Percentiles rank a stretch among this genome's conserved stretches.
Evolutionary conservation across 1,284 basidiomycete species (phyloP).

Genomic region (Taiwanofungus camphoratus): DNA sequence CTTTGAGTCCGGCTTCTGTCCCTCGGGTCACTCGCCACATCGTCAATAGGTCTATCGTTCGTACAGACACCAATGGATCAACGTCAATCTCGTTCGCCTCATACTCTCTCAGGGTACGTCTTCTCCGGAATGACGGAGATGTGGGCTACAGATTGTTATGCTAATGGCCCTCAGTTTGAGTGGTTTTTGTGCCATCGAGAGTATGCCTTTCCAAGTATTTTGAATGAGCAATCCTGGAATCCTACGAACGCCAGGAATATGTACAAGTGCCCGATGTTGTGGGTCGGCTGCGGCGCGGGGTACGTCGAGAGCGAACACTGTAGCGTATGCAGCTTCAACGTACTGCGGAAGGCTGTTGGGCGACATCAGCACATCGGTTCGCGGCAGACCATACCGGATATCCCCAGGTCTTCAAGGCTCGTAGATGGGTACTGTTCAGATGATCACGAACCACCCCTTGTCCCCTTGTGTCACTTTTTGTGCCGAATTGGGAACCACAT

Average conservation of each 20-base stretch:
- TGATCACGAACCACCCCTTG: too few species aligned
- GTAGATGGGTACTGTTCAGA: too few species aligned
- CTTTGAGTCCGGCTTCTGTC: slow-evolving; percentile 28
- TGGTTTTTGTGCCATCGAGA: slow-evolving; percentile 30
- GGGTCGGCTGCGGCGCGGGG: slow-evolving; percentile 19
- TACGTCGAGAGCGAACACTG: slow-evolving; percentile 30
- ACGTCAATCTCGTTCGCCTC: slow-evolving; percentile 28
- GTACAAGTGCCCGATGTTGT: slow-evolving; percentile 18
- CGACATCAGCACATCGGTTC: too few species aligned
- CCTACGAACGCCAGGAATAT: slow-evolving; percentile 22
- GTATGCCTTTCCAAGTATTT: slow-evolving; percentile 11
- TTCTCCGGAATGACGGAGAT: not conserved
- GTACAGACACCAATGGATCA: slow-evolving; percentile 23
- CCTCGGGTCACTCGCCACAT: slow-evolving; percentile 24
- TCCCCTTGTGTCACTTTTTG: too few species aligned
- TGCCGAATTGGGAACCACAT: too few species aligned
- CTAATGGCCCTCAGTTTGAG: slow-evolving; percentile 33
- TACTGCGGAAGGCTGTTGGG: slow-evolving; percentile 20
- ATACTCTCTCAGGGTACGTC: slow-evolving; percentile 15
- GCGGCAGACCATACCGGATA: too few species aligned
- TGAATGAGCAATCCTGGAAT: slow-evolving; percentile 20
- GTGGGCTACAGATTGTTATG: slow-evolving; percentile 30
- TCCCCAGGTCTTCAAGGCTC: too few species aligned
- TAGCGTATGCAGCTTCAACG: slow-evolving; percentile 22
- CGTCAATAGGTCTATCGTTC: slow-evolving; percentile 23